Conservation (phyloP, 176 grass and related monocot genomes). For the Carex cristatella region DNA sequence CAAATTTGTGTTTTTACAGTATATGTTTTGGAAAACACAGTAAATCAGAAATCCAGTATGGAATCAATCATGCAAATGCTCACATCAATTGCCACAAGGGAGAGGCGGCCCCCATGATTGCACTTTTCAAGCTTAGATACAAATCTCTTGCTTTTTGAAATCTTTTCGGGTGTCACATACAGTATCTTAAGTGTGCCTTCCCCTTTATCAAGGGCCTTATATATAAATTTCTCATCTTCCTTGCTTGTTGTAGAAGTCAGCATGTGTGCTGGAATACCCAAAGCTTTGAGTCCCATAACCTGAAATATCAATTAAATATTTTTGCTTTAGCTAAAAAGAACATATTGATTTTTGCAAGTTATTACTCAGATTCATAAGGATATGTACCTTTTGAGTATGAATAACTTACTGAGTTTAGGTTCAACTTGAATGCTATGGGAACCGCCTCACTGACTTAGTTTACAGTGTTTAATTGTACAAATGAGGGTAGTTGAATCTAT, state of each 20-base stretch:
- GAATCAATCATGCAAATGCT: conserved; percentile 32
- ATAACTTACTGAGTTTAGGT: background rate
- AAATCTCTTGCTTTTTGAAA: conserved; percentile 96
- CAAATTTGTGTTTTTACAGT: background rate
- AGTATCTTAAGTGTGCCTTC: conserved; percentile 78
- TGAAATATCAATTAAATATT: conserved; percentile 18
- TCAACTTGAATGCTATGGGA: background rate
- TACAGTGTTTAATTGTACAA: background rate
- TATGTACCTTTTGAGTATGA: background rate
- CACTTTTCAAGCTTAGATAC: conserved; percentile 98
- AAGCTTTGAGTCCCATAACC: conserved; percentile 81
- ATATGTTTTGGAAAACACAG: background rate
- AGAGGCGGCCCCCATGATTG: conserved; percentile 75
- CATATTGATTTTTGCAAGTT: background rate
- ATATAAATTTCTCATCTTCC: conserved; percentile 74
- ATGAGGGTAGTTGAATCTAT: background rate
- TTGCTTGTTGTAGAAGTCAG: conserved; percentile 79
- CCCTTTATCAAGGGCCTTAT: conserved; percentile 85
- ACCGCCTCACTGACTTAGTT: background rate
- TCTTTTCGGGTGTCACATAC: conserved; percentile 97
- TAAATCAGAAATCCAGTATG: background rate
- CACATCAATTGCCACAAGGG: conserved; percentile 88
- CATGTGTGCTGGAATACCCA: conserved; percentile 87
- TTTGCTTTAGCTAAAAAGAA: background rate
- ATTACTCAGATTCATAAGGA: background rate